Evolutionary conservation across 768 basidiomycete genomes (phyloP).

Genomic region (Ramaria rubella): DNA sequence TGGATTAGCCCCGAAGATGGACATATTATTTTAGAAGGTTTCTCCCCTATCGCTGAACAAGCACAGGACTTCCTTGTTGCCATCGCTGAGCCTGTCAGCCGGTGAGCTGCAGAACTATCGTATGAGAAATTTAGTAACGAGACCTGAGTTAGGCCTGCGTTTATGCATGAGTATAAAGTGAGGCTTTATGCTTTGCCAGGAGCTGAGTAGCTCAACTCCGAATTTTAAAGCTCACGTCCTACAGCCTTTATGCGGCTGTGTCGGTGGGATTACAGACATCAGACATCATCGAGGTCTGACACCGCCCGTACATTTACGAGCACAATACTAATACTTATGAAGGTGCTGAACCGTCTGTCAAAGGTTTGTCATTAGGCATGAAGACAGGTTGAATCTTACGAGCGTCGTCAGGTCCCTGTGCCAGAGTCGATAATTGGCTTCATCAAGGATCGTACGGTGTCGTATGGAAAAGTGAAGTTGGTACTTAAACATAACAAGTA

Average conservation of each 20-base stretch:
- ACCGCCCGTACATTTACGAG: slow-evolving; percentile 17
- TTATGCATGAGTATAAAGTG: slow-evolving; percentile 90
- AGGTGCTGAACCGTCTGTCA: slow-evolving; percentile 77
- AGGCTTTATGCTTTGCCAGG: neutral
- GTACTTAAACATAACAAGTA: slow-evolving; percentile 98
- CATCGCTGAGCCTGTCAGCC: slow-evolving; percentile 97
- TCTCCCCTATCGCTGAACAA: slow-evolving; percentile 95
- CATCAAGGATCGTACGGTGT: slow-evolving; percentile 89
- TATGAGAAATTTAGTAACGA: neutral
- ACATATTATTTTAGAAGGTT: slow-evolving; percentile 94
- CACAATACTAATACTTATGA: slow-evolving; percentile 29
- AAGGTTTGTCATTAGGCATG: slow-evolving; percentile 42
- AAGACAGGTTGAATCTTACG: neutral
- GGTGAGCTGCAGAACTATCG: slow-evolving; percentile 48
- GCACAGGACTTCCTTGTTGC: slow-evolving; percentile 98
- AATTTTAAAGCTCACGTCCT: slow-evolving; percentile 69
- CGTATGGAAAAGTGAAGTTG: slow-evolving; percentile 97
- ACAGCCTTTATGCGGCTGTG: slow-evolving; percentile 97
- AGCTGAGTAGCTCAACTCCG: neutral
- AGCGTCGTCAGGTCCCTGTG: slow-evolving; percentile 67
- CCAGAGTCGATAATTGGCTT: slow-evolving; percentile 79
- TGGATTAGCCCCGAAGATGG: slow-evolving; percentile 95
- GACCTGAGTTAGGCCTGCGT: slow-evolving; percentile 64
- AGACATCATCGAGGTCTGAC: slow-evolving; percentile 91
- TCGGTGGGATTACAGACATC: slow-evolving; percentile 97